Evolutionary conservation across 1,284 basidiomycete species (phyloP).

Genomic region (Vanrija sp.): DNA sequence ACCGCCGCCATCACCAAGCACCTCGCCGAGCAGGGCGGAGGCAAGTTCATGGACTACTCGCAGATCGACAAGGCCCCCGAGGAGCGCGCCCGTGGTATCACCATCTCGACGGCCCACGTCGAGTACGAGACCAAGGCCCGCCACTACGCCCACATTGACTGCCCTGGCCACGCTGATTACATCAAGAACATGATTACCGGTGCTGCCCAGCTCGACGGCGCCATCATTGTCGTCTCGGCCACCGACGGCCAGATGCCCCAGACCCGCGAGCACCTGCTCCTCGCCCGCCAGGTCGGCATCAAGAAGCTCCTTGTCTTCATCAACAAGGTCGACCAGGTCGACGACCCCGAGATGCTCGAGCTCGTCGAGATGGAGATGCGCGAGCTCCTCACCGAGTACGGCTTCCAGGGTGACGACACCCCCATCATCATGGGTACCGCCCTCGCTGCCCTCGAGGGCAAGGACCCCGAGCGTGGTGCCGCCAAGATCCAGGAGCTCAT

Average conservation of each 20-base stretch:
- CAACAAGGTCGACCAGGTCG: constrained; percentile 80
- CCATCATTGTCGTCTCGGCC: constrained; percentile 96
- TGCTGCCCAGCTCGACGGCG: constrained; percentile 98
- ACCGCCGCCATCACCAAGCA: constrained; percentile 99
- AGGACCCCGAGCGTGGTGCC: constrained; percentile 71
- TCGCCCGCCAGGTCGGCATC: constrained; percentile 97
- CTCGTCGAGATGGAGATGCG: constrained; percentile 99
- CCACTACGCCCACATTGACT: constrained; percentile 99
- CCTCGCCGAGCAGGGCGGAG: constrained; percentile 72
- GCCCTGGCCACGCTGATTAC: constrained; percentile 65
- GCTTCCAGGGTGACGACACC: constrained; percentile 94
- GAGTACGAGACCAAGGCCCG: constrained; percentile 91
- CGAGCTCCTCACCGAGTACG: constrained; percentile 86
- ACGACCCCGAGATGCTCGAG: constrained; percentile 96
- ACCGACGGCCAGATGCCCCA: constrained; percentile 99
- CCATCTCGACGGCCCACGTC: constrained; percentile 83
- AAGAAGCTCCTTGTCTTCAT: constrained; percentile 99
- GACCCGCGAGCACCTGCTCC: constrained; percentile 94
- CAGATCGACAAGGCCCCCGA: constrained; percentile 99
- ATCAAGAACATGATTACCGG: constrained; percentile 99
- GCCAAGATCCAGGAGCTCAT: constrained; percentile 82
- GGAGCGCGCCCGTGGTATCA: constrained; percentile 99
- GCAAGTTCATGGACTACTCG: constrained; percentile 94
- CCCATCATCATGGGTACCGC: constrained; percentile 97
- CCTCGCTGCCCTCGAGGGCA: constrained; percentile 86